A percentile compares a stretch with the other conserved stretches of the same genome.
phyloP scores from a whole-genome alignment of 495 filamentous ascomycete species.

The Trichoderma gamsii region DNA sequence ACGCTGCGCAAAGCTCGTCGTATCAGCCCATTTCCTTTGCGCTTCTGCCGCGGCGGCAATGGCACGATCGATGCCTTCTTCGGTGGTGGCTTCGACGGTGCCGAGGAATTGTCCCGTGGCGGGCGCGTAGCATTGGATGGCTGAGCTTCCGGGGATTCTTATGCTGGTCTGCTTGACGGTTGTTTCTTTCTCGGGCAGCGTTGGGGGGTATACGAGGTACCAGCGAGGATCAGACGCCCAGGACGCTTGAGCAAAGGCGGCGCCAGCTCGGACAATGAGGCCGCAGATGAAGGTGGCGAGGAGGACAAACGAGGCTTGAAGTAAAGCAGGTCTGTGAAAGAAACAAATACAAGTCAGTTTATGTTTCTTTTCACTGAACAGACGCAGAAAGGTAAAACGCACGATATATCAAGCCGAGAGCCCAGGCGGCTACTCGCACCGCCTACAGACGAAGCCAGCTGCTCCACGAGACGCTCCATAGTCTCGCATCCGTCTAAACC shows the following conservation, averaged over 20 bases:
- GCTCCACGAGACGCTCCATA: conserved; percentile 12
- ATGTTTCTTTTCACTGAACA: background rate
- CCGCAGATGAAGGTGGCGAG: conserved; percentile 27
- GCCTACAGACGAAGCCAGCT: background rate
- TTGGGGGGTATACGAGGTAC: conserved; percentile 36
- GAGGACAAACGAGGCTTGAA: background rate
- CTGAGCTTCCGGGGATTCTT: conserved; percentile 49
- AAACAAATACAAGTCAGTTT: background rate
- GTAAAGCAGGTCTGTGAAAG: background rate
- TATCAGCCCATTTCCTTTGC: conserved; percentile 74
- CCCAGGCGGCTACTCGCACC: background rate
- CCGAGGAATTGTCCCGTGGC: conserved; percentile 83
- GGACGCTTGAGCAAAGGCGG: conserved; percentile 20
- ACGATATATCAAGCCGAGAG: background rate
- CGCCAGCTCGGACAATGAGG: conserved; percentile 23
- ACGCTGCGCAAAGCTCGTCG: conserved; percentile 73
- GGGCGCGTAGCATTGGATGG: conserved; percentile 83
- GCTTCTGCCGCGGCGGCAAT: conserved; percentile 67
- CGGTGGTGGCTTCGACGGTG: conserved; percentile 68
- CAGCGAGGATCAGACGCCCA: conserved; percentile 30
- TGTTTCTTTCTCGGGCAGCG: conserved; percentile 37
- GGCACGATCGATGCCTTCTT: conserved; percentile 72
- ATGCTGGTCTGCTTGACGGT: conserved; percentile 57
- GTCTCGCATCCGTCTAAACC: conserved; percentile 1
- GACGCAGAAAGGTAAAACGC: background rate